Evolutionary conservation across 352 stramenopile species (phyloP).

Genomic region (Phytophthora fragariaefolia): DNA sequence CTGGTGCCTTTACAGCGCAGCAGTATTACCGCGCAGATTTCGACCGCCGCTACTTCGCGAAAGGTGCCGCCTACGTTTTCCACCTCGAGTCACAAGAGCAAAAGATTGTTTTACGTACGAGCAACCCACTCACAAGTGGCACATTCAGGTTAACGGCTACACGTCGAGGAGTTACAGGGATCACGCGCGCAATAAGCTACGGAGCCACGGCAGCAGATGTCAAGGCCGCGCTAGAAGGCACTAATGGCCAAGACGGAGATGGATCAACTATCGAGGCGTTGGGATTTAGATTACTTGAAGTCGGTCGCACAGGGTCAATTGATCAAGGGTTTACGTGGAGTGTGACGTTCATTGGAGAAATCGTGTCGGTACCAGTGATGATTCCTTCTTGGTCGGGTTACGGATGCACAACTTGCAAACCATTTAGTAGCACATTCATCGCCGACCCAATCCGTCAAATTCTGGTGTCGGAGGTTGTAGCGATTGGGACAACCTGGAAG

Average conservation of each 20-base stretch:
- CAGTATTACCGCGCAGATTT: constrained; percentile 69
- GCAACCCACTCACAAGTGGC: constrained; percentile 65
- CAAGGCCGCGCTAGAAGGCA: constrained; percentile 80
- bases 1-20: constrained; percentile 60
- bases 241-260: constrained; percentile 40
- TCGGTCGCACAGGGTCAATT: constrained; percentile 67
- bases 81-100: constrained; percentile 82
- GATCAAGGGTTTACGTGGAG: constrained; percentile 85
- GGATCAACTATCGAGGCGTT: constrained; percentile 67
- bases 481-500: constrained; percentile 62
- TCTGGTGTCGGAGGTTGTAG: constrained; percentile 51
- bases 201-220: constrained; percentile 69
- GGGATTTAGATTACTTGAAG: constrained; percentile 74
- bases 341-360: constrained; percentile 83
- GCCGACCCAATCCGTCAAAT: constrained; percentile 65
- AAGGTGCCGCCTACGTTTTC: constrained; percentile 78
- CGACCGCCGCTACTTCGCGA: constrained; percentile 70
- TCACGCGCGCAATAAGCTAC: constrained; percentile 69
- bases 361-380: constrained; percentile 69
- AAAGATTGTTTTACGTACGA: constrained; percentile 58
- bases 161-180: constrained; percentile 64
- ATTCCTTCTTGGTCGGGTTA: constrained; percentile 64
- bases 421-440: constrained; percentile 76
- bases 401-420: constrained; percentile 70
- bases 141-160: constrained; percentile 79